Evolutionary conservation across 768 basidiomycete genomes (phyloP), one percentile per base, ranked within the genome.

Genomic region (Panellus pusillus): DNA sequence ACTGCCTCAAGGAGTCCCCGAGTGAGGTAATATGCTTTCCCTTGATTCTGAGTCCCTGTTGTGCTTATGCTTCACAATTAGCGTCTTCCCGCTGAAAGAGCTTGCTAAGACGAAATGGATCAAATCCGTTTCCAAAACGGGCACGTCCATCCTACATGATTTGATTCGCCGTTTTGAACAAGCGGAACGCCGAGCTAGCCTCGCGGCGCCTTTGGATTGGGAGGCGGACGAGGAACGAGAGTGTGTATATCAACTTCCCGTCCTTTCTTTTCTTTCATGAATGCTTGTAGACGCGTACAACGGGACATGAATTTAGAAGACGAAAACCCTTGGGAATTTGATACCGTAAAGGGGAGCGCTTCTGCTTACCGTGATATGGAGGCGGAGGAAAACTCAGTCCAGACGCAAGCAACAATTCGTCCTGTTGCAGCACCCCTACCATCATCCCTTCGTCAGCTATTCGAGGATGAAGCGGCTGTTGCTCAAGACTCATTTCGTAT

Each of bases 1-100:
- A 78, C 52, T 95, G 92, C 67, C 76, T 99, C 55, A 84, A 84
- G 63, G 91, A 94, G 63, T 81, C 81, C 28, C 89, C 97, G 1
- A 72, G 67, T 35, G 89, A 93, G 65, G 93, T 94, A 66, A 55
- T 82, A 66, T 13, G 39, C 14, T 36, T 9, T 52, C 44, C 20
- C 50, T 12, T 38, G 35, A 28, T 29, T 13, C 9, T 41, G 36
- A 18, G 9, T 37, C 11, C 32, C 44, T 44, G 24, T 24, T 24
- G 24, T 24, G 24, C 40, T 37, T 36, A n/a, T 24, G 24, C 45
- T 24, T 44, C 50, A 3, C 50, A 60, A 44, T 39, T 59, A 98
- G 93, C 86, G 97, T 44, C 74, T 91, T 14, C 79, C 87, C 2
- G 93, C 97, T 12, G 97, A 98, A n/a, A 52, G 95, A 98, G 60